Evolutionary conservation across 2,329 filamentous ascomycete genomes (phyloP).

Genomic region (Aotearoamyces nothofagi): DNA sequence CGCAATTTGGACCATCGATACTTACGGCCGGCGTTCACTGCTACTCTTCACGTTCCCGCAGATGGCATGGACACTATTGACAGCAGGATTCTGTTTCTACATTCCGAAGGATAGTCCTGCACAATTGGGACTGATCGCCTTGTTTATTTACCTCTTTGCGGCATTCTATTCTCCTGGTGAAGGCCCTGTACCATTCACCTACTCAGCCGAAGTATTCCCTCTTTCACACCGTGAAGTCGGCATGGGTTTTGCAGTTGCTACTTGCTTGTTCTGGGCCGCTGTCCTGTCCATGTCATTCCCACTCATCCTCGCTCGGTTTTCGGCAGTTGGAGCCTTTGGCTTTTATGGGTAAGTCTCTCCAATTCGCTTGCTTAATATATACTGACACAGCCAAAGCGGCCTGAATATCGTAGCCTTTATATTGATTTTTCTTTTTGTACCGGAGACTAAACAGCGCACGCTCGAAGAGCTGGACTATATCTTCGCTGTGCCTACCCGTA

Average conservation of each 20-base stretch:
- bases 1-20: constrained; percentile 51
- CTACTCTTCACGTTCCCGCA: constrained; percentile 48
- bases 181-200: constrained; percentile 45
- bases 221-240: constrained; percentile 47
- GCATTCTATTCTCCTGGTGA: constrained; percentile 52
- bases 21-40: constrained; percentile 41
- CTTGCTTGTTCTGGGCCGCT: constrained; percentile 41
- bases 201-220: constrained; percentile 48
- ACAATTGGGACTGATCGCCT: constrained; percentile 35
- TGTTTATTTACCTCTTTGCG: constrained; percentile 50
- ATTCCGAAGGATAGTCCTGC: constrained; percentile 23
- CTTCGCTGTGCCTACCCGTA: constrained; percentile 21
- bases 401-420: constrained; percentile 38
- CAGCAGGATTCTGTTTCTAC: constrained; percentile 39
- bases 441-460: constrained; percentile 37
- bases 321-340: constrained; percentile 29
- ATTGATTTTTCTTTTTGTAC: constrained; percentile 40
- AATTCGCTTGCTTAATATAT: too few species aligned
- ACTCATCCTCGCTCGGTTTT: constrained; percentile 12
- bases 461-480: constrained; percentile 28
- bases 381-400: too few species aligned
- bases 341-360: too few species aligned
- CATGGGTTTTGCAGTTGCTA: constrained; percentile 48
- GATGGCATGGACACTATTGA: constrained; percentile 47
- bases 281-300: constrained; percentile 41